phyloP scores from a whole-genome alignment of 2,329 filamentous ascomycete genomes.

The Clarireedia hainanense region DNA sequence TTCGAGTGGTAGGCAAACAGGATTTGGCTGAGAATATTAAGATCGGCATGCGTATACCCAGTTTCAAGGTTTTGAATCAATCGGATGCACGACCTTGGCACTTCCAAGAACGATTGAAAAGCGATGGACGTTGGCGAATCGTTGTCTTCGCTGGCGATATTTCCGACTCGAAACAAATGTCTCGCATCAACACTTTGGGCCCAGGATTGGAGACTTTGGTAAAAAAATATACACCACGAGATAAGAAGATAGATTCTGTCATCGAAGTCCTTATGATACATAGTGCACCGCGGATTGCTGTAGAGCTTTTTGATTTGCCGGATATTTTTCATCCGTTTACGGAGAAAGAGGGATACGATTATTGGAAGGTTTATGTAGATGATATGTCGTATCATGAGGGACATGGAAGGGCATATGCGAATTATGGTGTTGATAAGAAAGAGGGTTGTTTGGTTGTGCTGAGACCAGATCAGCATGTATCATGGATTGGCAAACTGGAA shows the following conservation, averaged over 20 bases:
- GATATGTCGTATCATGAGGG: conserved; percentile 46
- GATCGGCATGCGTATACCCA: conserved; percentile 50
- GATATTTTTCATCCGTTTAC: conserved; percentile 41
- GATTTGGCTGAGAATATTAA: conserved; percentile 23
- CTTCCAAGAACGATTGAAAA: conserved; percentile 46
- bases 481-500: conserved; percentile 32
- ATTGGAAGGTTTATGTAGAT: conserved; percentile 49
- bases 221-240: conserved; percentile 34
- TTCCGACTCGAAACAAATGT: conserved; percentile 34
- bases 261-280: conserved; percentile 58
- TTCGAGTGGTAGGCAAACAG: conserved; percentile 43
- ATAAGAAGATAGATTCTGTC: conserved; percentile 36
- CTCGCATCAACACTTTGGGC: conserved; percentile 41
- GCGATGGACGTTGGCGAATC: conserved; percentile 51
- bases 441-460: conserved; percentile 51
- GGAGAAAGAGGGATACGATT: conserved; percentile 43
- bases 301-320: conserved; percentile 45
- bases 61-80: conserved; percentile 53
- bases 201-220: conserved; percentile 38
- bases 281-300: conserved; percentile 39
- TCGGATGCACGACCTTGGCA: conserved; percentile 45
- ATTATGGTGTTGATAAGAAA: conserved; percentile 48
- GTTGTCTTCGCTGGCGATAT: conserved; percentile 57
- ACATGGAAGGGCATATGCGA: conserved; percentile 42
- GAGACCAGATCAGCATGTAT: conserved; percentile 62